Evolutionary conservation across 2,329 filamentous ascomycete genomes (phyloP), one percentile per base, ranked within the genome.

Genomic region (Pseudovirgaria hyperparasitica): DNA sequence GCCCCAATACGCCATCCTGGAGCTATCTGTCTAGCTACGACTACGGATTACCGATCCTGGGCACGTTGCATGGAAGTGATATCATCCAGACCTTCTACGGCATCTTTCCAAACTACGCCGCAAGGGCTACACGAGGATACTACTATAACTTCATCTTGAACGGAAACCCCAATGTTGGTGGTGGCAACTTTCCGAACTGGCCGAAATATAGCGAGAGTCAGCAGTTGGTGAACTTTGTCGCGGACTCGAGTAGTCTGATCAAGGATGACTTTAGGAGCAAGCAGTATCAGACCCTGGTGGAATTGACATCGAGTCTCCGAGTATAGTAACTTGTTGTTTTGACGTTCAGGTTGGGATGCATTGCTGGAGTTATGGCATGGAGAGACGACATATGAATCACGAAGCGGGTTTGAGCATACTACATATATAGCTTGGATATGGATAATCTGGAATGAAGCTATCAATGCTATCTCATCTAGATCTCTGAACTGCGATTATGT

Each of bases 1-100:
- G 72, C 35, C 72, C 74, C 0, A 39, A 52, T 17, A 70, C 84
- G 0, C 72, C 73, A 0, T 57, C 62, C 2, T 90, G 79, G 79
- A 82, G 76, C 0, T 90, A 85, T 53, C 65, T 90, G 2, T 57
- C 75, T 0, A 76, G 72, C 0, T 86, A 86, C 54, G 53, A 77
- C 56, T 72, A 76, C 45, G 75, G 75, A 7, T 76, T 72, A 0
- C 76, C 81, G 0, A 53, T 86, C 25, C 50, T 87, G 0, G 82
- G 82, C 11, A 86, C 80, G 0, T 79, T 82, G 53, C 82, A 90
- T 48, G 76, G 54, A 9, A 71, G 66, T 1, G 81, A 86, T 38
- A 40, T 86, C 2, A 38, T 82, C 4, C 70, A 79, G 45, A 66
- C 80, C 0, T 82, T 82, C 36, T 74, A 69, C 31, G 76, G 76